Conservation (phyloP, 306 rosid species). For the Heteromeles arbutifolia region DNA sequence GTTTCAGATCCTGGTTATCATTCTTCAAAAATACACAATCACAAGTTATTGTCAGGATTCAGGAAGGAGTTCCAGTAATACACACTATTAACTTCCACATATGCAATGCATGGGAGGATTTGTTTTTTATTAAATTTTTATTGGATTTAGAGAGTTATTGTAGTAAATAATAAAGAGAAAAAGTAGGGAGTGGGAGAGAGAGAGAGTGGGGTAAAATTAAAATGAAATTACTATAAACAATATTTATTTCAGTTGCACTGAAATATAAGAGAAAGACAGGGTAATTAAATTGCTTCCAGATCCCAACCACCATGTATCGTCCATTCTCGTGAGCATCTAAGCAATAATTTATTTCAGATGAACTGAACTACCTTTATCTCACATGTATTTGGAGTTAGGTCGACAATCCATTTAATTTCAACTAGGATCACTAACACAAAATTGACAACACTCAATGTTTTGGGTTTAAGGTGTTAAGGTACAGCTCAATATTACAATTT, state of each 20-base stretch:
- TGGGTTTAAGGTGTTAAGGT: not conserved
- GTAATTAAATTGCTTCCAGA: not conserved
- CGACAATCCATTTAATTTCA: not conserved
- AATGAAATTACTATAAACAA: too few relatives aligned
- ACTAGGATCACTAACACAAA: not conserved
- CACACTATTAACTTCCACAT: not conserved
- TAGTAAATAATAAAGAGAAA: too few relatives aligned
- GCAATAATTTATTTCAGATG: not conserved
- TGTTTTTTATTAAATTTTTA: too few relatives aligned
- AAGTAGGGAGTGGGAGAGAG: too few relatives aligned
- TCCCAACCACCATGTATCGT: not conserved
- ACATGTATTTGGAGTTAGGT: not conserved
- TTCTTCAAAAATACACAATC: conserved; percentile 41
- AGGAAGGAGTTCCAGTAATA: not conserved
- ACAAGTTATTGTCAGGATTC: conserved; percentile 26
- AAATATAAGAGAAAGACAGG: not conserved
- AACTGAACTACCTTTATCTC: not conserved
- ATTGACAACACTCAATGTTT: not conserved
- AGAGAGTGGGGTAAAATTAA: too few relatives aligned
- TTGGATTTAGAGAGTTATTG: too few relatives aligned
- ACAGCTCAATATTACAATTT: not conserved
- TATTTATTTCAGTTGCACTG: too few relatives aligned
- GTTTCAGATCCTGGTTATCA: conserved; percentile 68
- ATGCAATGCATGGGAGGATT: too few relatives aligned
- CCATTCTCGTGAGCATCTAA: not conserved